phyloP scores from a whole-genome alignment of 1,284 basidiomycete species.

The Mixia osmundae region DNA sequence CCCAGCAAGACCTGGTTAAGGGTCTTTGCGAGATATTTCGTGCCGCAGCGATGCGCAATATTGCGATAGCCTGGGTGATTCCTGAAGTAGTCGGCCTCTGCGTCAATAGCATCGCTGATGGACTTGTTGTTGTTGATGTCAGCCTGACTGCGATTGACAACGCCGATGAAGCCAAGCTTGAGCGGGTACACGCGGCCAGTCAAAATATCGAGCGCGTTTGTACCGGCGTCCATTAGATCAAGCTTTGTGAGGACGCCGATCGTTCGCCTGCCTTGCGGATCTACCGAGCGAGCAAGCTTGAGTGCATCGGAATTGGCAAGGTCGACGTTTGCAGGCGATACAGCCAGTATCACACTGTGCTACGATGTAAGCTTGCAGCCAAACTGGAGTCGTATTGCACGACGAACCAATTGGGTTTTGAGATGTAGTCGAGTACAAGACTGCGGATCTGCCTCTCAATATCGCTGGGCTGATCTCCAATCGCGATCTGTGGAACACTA shows the following conservation, averaged over 20 bases:
- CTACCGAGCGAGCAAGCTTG: slow-evolving; percentile 82
- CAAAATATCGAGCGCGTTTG: slow-evolving; percentile 85
- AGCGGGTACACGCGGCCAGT: slow-evolving; percentile 91
- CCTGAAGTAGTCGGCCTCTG: slow-evolving; percentile 79
- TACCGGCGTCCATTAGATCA: slow-evolving; percentile 96
- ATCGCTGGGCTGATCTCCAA: slow-evolving; percentile 49
- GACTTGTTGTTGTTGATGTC: slow-evolving; percentile 82
- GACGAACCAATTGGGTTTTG: slow-evolving; percentile 75
- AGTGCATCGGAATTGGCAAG: slow-evolving; percentile 94
- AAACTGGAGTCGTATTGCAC: neutral
- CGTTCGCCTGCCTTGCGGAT: slow-evolving; percentile 83
- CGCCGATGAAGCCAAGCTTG: slow-evolving; percentile 91
- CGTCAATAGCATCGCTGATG: slow-evolving; percentile 59
- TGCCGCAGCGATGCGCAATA: slow-evolving; percentile 91
- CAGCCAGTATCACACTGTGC: slow-evolving; percentile 71
- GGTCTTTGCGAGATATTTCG: slow-evolving; percentile 78
- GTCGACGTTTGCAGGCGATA: slow-evolving; percentile 92
- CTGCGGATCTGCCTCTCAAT: slow-evolving; percentile 92
- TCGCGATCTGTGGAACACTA: slow-evolving; percentile 44
- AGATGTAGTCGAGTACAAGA: slow-evolving; percentile 80
- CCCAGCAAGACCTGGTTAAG: slow-evolving; percentile 89
- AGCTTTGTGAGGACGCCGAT: slow-evolving; percentile 93
- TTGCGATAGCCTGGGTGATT: slow-evolving; percentile 80
- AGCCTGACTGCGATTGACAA: slow-evolving; percentile 91
- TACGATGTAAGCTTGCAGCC: neutral